Conservation (phyloP, 2,329 filamentous ascomycete species). For the Aspergillus sp. region DNA sequence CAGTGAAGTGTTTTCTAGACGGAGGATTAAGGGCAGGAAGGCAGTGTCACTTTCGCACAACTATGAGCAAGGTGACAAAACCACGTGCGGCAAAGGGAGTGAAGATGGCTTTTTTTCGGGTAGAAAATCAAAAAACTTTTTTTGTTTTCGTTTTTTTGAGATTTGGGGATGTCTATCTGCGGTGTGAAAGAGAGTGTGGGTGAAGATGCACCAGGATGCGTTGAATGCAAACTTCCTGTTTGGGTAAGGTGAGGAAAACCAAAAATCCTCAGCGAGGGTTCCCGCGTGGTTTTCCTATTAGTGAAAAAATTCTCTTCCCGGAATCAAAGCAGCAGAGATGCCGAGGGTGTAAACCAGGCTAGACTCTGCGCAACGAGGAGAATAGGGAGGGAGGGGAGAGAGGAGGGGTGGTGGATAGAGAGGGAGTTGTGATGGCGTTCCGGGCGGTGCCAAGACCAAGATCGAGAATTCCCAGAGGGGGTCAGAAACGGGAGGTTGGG, state of each 20-base stretch:
- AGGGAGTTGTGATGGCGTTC: constrained; percentile 29
- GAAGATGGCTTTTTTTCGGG: constrained; percentile 18
- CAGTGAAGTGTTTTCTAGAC: constrained; percentile 37
- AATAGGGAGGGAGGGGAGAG: constrained; percentile 22
- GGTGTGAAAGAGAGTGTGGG: constrained; percentile 19
- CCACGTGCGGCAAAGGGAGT: constrained; percentile 15
- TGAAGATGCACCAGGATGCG: constrained; percentile 19
- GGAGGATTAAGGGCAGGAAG: constrained; percentile 15
- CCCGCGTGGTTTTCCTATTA: neutral
- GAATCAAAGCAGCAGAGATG: constrained; percentile 10
- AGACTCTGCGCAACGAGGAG: constrained; percentile 17
- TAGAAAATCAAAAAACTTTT: constrained; percentile 15
- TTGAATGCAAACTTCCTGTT: constrained; percentile 24
- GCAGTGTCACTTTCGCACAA: constrained; percentile 12
- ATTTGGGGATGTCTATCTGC: constrained; percentile 28
- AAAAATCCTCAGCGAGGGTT: constrained; percentile 12
- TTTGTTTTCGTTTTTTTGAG: constrained; percentile 17
- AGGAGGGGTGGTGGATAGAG: constrained; percentile 26
- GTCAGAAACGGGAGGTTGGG: constrained; percentile 36
- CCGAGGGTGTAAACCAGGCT: too few species aligned
- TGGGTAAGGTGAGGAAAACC: constrained; percentile 16
- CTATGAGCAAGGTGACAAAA: constrained; percentile 16
- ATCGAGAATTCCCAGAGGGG: constrained; percentile 30
- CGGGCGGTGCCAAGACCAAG: constrained; percentile 42
- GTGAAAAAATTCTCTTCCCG: constrained; percentile 20